These are phyloP conservation scores for Fusarium fujikuroi DNA, from an alignment of 2,329 filamentous ascomycete species.

Conservation along the genomic window DNA sequence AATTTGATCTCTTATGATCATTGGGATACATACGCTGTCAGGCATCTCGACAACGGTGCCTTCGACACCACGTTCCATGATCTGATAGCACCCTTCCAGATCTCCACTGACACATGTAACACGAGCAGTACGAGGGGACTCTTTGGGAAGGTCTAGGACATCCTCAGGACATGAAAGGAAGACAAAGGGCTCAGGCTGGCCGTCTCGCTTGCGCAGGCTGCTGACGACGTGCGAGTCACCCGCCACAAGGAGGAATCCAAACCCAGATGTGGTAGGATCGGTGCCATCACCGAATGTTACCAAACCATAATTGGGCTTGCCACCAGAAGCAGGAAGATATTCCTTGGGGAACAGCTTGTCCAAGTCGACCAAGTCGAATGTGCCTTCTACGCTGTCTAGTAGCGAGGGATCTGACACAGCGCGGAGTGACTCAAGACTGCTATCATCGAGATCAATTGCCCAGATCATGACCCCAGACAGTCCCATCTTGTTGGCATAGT, in stretches of 20 bases:
- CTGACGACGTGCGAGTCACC: background rate
- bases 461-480: background rate
- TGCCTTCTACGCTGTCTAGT: background rate
- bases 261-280: background rate
- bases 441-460: background rate
- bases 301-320: background rate
- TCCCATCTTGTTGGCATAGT: background rate
- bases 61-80: conserved; percentile 13
- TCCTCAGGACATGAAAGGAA: background rate
- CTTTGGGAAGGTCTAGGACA: background rate
- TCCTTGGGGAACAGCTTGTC: background rate
- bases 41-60: conserved; percentile 24
- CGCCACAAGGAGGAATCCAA: background rate
- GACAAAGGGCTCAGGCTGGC: background rate
- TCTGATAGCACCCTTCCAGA: conserved; percentile 7
- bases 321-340: background rate
- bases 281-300: background rate
- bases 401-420: background rate
- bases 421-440: background rate
- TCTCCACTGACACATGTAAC: conserved; percentile 5
- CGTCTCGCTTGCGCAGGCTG: background rate
- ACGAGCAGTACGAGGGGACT: conserved; percentile 22
- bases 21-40: background rate
- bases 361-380: background rate
- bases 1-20: background rate